Conservation (phyloP, 2,329 filamentous ascomycete species). For the Botrytis porri region DNA sequence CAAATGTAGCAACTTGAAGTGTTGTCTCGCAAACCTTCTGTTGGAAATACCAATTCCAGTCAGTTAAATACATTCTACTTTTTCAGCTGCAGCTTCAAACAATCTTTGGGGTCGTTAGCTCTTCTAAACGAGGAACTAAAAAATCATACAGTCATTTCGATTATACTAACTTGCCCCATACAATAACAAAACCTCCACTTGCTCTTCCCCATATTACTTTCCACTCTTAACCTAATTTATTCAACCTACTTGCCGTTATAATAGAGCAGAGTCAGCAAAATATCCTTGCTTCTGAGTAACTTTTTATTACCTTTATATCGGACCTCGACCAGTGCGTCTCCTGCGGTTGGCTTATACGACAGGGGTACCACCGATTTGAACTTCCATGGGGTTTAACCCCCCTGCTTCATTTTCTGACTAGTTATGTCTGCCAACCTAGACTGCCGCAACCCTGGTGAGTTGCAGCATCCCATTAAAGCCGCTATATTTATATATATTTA, state of each 20-base stretch:
- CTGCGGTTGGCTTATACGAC: constrained; percentile 19
- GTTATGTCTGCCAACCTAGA: constrained; percentile 1
- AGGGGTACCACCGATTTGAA: constrained; percentile 13
- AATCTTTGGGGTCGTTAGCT: constrained; percentile 8
- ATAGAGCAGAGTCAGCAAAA: background rate
- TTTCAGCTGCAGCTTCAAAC: constrained; percentile 2
- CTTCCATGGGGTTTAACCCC: constrained; percentile 9
- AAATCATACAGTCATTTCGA: background rate
- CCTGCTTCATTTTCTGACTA: constrained; percentile 7
- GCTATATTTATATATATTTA: constrained; percentile 19
- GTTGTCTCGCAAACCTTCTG: constrained; percentile 7
- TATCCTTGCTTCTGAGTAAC: background rate
- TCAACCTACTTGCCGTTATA: background rate
- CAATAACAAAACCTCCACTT: background rate
- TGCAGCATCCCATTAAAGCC: constrained; percentile 9
- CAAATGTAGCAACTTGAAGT: constrained; percentile 1
- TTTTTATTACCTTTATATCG: constrained; percentile 14
- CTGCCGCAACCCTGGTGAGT: constrained; percentile 18
- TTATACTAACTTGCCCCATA: background rate
- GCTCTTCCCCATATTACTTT: constrained; percentile 13
- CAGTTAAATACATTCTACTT: background rate
- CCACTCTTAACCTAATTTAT: background rate
- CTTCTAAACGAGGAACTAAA: constrained; percentile 7
- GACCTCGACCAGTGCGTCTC: constrained; percentile 18
- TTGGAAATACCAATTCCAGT: constrained; percentile 1